These are phyloP conservation scores for Euphorbia celastroides DNA, from an alignment of 441 rosid genomes.

Conservation along the genomic window DNA sequence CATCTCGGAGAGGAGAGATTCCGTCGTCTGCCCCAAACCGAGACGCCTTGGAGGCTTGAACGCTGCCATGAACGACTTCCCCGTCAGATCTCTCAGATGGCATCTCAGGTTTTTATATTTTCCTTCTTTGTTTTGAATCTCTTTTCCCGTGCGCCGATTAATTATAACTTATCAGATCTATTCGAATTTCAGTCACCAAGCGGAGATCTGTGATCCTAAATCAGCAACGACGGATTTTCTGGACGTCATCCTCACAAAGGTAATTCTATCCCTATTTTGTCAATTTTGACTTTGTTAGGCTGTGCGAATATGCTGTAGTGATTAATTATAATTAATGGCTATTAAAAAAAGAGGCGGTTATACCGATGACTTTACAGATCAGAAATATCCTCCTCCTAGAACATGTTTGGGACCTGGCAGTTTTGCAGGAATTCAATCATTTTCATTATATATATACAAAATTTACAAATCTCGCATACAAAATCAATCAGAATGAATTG, in stretches of 20 bases:
- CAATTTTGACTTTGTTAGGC: not conserved
- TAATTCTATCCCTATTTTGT: slow-evolving; percentile 9
- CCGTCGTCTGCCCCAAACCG: slow-evolving; percentile 75
- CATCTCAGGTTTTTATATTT: slow-evolving; percentile 42
- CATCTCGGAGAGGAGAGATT: slow-evolving; percentile 34
- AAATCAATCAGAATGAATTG: no score
- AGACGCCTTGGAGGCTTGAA: slow-evolving; percentile 50
- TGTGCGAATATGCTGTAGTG: no score
- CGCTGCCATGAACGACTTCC: slow-evolving; percentile 40
- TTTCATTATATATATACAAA: no score
- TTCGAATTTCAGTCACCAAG: slow-evolving; percentile 52
- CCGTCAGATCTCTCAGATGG: slow-evolving; percentile 55
- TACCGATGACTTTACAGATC: not conserved
- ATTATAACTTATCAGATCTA: not conserved
- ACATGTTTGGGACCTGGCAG: not conserved
- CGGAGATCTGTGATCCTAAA: slow-evolving; percentile 52
- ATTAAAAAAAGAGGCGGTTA: no score
- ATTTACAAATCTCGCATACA: no score
- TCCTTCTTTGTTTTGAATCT: not conserved
- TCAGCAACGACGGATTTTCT: slow-evolving; percentile 52
- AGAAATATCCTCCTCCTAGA: not conserved
- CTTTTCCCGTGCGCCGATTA: not conserved
- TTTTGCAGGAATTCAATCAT: no score
- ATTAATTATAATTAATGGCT: no score
- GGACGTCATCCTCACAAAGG: slow-evolving; percentile 73